These are phyloP conservation scores for Acarospora socialis DNA, from an alignment of 2,329 filamentous ascomycete genomes.

Conservation along the genomic window DNA sequence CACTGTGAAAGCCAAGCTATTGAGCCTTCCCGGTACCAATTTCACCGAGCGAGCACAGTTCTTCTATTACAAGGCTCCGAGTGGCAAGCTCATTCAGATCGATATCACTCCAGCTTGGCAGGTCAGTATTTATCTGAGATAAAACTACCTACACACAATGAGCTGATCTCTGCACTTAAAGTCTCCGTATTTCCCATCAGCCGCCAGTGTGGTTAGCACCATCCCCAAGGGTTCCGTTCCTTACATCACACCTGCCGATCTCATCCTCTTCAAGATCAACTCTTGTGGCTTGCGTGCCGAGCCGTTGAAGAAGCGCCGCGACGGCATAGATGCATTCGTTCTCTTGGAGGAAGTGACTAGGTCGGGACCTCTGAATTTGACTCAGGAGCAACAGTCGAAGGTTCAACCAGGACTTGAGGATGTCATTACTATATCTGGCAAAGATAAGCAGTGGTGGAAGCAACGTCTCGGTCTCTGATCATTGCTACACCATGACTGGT, in stretches of 20 bases:
- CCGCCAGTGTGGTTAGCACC: no score
- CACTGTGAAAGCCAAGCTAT: constrained; percentile 12
- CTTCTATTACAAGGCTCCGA: constrained; percentile 8
- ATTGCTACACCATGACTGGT: no score
- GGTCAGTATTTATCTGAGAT: constrained; percentile 6
- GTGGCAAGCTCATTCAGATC: constrained; percentile 11
- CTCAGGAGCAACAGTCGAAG: no score
- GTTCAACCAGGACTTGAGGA: no score
- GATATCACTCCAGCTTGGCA: constrained; percentile 12
- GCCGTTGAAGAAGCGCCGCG: constrained; percentile 9
- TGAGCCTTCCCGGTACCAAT: constrained; percentile 7
- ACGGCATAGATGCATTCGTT: no score
- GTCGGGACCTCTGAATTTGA: no score
- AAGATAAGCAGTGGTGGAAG: no score
- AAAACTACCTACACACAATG: no score
- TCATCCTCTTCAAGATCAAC: constrained; percentile 12
- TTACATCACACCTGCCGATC: constrained; percentile 10
- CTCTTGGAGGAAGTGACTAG: no score
- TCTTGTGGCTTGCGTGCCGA: constrained; percentile 10
- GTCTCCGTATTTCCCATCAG: constrained; percentile 6
- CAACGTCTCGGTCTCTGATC: no score
- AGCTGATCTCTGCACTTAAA: constrained; percentile 1
- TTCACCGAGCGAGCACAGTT: constrained; percentile 11
- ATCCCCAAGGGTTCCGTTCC: constrained; percentile 4
- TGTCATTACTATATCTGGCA: no score